Conservation (phyloP, 768 basidiomycete genomes). For the Fistulinella prunicolor region DNA sequence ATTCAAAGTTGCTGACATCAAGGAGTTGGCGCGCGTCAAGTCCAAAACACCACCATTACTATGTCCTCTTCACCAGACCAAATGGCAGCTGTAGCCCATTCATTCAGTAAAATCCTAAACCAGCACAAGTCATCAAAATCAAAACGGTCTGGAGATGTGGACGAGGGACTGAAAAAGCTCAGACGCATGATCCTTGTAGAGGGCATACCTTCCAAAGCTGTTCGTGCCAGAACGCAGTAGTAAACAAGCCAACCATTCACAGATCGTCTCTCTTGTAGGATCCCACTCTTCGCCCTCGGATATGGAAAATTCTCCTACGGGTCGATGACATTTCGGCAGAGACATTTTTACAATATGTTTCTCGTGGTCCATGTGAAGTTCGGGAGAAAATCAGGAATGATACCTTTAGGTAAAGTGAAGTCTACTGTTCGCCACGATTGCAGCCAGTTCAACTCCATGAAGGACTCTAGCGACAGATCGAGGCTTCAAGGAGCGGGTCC, state of each 20-base stretch:
- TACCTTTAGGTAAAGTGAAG: constrained; percentile 74
- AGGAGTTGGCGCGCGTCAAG: no score
- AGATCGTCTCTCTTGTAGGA: constrained; percentile 46
- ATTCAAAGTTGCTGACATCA: no score
- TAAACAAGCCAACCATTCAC: background rate
- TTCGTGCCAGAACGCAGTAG: constrained; percentile 37
- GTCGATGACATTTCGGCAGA: constrained; percentile 78
- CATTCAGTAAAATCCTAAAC: constrained; percentile 78
- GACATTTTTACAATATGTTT: constrained; percentile 73
- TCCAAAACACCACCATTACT: constrained; percentile 2
- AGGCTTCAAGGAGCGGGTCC: constrained; percentile 96
- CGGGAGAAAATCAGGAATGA: constrained; percentile 94
- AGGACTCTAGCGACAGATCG: constrained; percentile 92
- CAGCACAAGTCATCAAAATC: constrained; percentile 69
- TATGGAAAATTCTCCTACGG: constrained; percentile 92
- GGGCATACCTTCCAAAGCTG: constrained; percentile 77
- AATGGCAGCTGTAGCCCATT: constrained; percentile 51
- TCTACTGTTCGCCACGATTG: background rate
- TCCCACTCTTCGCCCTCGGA: constrained; percentile 77
- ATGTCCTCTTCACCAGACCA: constrained; percentile 28
- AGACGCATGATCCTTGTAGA: constrained; percentile 87
- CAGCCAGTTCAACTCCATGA: constrained; percentile 1
- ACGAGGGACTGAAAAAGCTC: constrained; percentile 84
- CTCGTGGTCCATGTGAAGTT: constrained; percentile 82
- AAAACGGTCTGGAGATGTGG: constrained; percentile 60